Conservation (phyloP, 2,329 filamentous ascomycete genomes). For the Ceratocystis huliohia region DNA sequence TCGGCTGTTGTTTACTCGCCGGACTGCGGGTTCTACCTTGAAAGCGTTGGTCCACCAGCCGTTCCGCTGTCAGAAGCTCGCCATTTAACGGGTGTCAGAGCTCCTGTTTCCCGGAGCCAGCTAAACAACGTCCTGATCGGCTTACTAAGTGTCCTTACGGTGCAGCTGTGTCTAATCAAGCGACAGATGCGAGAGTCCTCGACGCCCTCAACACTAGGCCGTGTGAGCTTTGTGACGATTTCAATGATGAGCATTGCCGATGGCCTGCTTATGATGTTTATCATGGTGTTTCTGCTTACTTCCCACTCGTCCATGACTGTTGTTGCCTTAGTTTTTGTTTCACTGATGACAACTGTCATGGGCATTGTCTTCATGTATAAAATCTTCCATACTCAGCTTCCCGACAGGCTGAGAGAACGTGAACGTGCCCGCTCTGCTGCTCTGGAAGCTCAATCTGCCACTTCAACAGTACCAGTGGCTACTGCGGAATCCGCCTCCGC, state of each 20-base stretch:
- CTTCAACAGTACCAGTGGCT: conserved; percentile 27
- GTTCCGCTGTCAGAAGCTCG: conserved; percentile 39
- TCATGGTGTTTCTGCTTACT: conserved; percentile 20
- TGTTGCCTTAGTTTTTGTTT: conserved; percentile 38
- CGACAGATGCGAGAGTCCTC: conserved; percentile 53
- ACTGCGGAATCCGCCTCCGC: conserved; percentile 24
- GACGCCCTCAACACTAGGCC: conserved; percentile 53
- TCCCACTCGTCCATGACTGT: conserved; percentile 38
- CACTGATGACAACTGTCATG: conserved; percentile 45
- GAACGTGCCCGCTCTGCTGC: conserved; percentile 24
- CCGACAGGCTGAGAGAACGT: conserved; percentile 42
- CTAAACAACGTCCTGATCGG: conserved; percentile 48
- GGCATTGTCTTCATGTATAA: conserved; percentile 47
- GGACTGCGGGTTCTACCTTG: conserved; percentile 54
- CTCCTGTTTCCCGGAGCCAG: conserved; percentile 44
- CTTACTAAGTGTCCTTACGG: conserved; percentile 44
- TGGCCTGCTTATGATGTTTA: conserved; percentile 38
- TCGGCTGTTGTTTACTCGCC: conserved; percentile 54
- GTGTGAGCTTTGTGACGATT: conserved; percentile 52
- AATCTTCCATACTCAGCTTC: conserved; percentile 45
- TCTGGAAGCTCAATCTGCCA: background rate
- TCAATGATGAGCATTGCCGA: conserved; percentile 38
- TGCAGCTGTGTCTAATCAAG: conserved; percentile 50
- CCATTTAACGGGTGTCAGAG: conserved; percentile 48
- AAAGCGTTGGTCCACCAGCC: conserved; percentile 49